Evolutionary conservation across 2,329 filamentous ascomycete species (phyloP).

Genomic region (Fusarium sublunatum): DNA sequence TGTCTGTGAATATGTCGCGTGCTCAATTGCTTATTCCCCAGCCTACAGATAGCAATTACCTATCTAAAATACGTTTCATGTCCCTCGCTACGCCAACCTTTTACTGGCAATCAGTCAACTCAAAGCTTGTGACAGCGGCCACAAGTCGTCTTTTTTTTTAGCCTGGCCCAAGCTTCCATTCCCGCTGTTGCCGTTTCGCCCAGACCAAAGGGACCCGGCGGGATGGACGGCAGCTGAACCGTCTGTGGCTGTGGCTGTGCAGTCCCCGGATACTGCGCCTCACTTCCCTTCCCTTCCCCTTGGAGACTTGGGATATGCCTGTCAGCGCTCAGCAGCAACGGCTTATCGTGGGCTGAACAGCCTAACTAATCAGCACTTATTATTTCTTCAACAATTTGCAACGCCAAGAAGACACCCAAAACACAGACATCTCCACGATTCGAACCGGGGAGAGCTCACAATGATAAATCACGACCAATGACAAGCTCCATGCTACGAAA

Average conservation of each 20-base stretch:
- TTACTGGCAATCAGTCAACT: constrained; percentile 36
- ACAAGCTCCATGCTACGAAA: constrained; percentile 30
- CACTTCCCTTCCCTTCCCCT: constrained; percentile 35
- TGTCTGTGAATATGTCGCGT: constrained; percentile 17
- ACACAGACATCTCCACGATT: background rate
- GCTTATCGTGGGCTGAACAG: constrained; percentile 26
- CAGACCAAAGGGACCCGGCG: constrained; percentile 13
- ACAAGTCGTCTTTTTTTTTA: constrained; percentile 37
- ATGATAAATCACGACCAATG: constrained; percentile 34
- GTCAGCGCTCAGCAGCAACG: constrained; percentile 37
- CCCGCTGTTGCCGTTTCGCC: constrained; percentile 11
- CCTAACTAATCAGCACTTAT: constrained; percentile 9
- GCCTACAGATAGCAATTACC: background rate
- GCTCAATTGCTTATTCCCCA: background rate
- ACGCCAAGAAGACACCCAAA: background rate
- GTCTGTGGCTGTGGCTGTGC: constrained; percentile 41
- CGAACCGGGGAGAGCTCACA: constrained; percentile 17
- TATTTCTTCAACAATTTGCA: constrained; percentile 9
- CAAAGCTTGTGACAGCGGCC: constrained; percentile 12
- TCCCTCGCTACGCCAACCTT: constrained; percentile 2
- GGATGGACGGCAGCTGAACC: background rate
- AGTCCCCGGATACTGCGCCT: constrained; percentile 38
- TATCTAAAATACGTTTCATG: constrained; percentile 1
- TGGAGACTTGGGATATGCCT: constrained; percentile 26
- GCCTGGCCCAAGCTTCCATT: constrained; percentile 24